Conservation (phyloP, 495 filamentous ascomycete genomes). For the Articulospora tetracladia region DNA sequence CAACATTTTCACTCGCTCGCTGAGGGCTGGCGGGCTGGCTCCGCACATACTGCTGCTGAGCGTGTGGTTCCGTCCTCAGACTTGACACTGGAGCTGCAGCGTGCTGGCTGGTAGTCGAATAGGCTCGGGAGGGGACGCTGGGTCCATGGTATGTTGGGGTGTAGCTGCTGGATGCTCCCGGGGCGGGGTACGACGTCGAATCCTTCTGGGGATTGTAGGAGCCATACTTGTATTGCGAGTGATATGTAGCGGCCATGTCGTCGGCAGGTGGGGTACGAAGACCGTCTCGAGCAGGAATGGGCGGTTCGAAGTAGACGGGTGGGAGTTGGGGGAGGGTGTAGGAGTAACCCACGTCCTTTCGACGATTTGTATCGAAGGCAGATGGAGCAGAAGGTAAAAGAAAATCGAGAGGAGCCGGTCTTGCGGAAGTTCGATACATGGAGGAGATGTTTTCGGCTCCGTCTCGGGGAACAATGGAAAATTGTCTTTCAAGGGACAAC, state of each 20-base stretch:
- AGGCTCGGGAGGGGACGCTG: constrained; percentile 16
- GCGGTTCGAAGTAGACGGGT: constrained; percentile 20
- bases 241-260: constrained; percentile 41
- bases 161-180: constrained; percentile 24
- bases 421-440: constrained; percentile 26
- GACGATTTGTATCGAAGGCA: constrained; percentile 11
- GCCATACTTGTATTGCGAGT: constrained; percentile 31
- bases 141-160: constrained; percentile 1
- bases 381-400: constrained; percentile 17
- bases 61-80: constrained; percentile 22
- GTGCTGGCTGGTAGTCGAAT: constrained; percentile 15
- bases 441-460: constrained; percentile 2
- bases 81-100: constrained; percentile 11
- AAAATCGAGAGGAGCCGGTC: constrained; percentile 25
- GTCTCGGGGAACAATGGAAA: background rate
- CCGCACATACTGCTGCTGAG: constrained; percentile 29
- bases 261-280: constrained; percentile 49
- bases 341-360: constrained; percentile 12
- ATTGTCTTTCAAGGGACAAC: background rate
- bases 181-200: constrained; percentile 21
- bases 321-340: constrained; percentile 5
- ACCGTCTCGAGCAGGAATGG: constrained; percentile 25
- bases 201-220: constrained; percentile 35
- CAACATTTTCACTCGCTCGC: constrained; percentile 17
- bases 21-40: constrained; percentile 22